Percentiles rank a stretch among this genome's conserved stretches.
Evolutionary conservation across 192 early-diverging fungal genomes (phyloP).

Genomic region (Endogone sp.): DNA sequence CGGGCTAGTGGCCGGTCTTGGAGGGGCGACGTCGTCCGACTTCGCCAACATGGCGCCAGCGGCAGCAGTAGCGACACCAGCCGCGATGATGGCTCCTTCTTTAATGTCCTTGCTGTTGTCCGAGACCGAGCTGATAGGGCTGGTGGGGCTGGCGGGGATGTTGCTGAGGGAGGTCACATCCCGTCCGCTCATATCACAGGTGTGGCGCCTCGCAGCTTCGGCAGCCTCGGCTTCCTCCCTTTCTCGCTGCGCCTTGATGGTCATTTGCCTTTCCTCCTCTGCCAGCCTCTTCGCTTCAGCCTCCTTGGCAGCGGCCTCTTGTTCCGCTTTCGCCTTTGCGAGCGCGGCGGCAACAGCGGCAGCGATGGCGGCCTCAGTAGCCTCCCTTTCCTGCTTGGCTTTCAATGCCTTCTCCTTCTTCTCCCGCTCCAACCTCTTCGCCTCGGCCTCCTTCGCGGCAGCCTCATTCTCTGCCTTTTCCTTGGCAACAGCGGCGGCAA

Average conservation of each 20-base stretch:
- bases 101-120: background rate
- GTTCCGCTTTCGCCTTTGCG: slow-evolving; percentile 10
- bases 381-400: slow-evolving; percentile 14
- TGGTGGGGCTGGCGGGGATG: too few species aligned
- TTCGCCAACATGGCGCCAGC: background rate
- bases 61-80: background rate
- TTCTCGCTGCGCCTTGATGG: background rate
- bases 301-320: slow-evolving; percentile 1
- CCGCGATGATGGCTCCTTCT: background rate
- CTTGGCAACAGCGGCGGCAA: slow-evolving; percentile 15
- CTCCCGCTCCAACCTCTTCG: background rate
- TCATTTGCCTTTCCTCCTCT: background rate
- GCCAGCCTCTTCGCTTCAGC: background rate
- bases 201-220: background rate
- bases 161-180: too few species aligned
- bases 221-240: background rate
- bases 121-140: background rate
- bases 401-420: slow-evolving; percentile 1
- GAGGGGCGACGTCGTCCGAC: background rate
- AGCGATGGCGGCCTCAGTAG: slow-evolving; percentile 21
- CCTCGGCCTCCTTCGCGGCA: slow-evolving; percentile 12
- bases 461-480: slow-evolving; percentile 6
- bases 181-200: background rate
- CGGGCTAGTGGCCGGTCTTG: background rate
- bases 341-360: slow-evolving; percentile 23